Base-by-base conservation (phyloP, 2,329 filamentous ascomycete genomes). In the Pyricularia grisea region DNA sequence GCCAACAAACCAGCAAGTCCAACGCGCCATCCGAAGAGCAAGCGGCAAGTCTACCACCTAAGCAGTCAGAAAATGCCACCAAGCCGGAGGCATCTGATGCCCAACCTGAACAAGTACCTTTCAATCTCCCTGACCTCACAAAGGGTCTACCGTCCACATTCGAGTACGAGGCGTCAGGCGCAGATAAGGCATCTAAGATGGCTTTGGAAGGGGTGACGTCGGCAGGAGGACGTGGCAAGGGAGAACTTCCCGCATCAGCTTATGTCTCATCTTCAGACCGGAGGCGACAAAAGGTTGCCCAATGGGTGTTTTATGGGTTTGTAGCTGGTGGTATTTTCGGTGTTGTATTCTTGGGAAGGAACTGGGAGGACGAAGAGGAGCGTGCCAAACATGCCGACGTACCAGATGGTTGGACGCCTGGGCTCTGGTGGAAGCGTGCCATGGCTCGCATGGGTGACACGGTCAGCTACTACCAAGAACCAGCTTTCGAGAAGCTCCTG, bases 101-200 rank as follows among this genome's bases (percentile, higher is more conserved):
- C 60, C 67, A 68, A 27, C 27, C 60, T 27, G n/a, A 63, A 63
- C 60, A 63, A 63, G 27, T 85, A 73, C 83, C 88, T 28, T 83
- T 87, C 68, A 85, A 90, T 74, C 87, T 97, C 14, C 94, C 94
- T 68, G 94, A 98, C 77, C 84, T 98, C 64, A 95, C 93, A n/a
- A 90, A 94, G 76, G 94, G 94, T 72, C 97, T 98, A 71, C 94
- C 94, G 0, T 97, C 94, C 1, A 97, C 94, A 0, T 85, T 97
- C 69, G 92, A 90, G 69, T 90, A 90, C 70, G 94, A 97, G 79
- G 86, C 90, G 69, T 79, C 81, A 0, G 79, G 81, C 71, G 78
- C 80, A n/a, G 80, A 76, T 72, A 72, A 81, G 72, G 72, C 76
- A 0, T 76, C 77, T 0, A 70, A 81, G 63, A 69, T 80, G 50